phyloP scores from a whole-genome alignment of 139 green algal genomes.

The Yamagishiella unicocca region DNA sequence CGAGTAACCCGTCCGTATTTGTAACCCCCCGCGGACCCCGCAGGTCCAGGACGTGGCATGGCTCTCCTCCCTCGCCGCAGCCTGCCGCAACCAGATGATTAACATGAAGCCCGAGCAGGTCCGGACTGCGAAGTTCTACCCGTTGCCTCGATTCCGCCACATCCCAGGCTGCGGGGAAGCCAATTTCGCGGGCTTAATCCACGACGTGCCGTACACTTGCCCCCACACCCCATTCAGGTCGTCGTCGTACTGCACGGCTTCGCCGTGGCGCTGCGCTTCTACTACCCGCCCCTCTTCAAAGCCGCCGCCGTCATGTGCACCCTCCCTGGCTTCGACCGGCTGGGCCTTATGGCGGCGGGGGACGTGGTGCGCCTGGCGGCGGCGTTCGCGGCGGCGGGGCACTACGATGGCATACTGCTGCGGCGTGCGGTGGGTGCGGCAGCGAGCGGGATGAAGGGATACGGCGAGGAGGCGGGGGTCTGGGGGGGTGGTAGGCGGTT shows the following conservation, averaged over 20 bases:
- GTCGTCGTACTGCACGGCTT: constrained; percentile 13
- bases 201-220: not conserved
- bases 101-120: constrained; percentile 27
- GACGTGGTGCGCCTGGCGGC: constrained; percentile 9
- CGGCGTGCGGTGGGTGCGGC: constrained; percentile 7
- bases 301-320: constrained; percentile 11
- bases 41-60: constrained; percentile 31
- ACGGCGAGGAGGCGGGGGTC: too few species aligned
- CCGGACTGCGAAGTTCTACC: too few species aligned
- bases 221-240: not conserved
- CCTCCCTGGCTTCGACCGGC: not conserved
- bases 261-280: constrained; percentile 17
- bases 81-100: constrained; percentile 40
- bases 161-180: too few species aligned
- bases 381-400: not conserved
- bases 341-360: not conserved
- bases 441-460: too few species aligned
- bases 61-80: constrained; percentile 12
- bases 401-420: constrained; percentile 40
- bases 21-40: too few species aligned
- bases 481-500: too few species aligned
- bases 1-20: too few species aligned
- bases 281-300: constrained; percentile 31
- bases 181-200: too few species aligned
- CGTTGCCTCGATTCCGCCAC: not conserved